phyloP scores from a whole-genome alignment of 805 yeast species.

The Tetrapisispora taiwanensis region DNA sequence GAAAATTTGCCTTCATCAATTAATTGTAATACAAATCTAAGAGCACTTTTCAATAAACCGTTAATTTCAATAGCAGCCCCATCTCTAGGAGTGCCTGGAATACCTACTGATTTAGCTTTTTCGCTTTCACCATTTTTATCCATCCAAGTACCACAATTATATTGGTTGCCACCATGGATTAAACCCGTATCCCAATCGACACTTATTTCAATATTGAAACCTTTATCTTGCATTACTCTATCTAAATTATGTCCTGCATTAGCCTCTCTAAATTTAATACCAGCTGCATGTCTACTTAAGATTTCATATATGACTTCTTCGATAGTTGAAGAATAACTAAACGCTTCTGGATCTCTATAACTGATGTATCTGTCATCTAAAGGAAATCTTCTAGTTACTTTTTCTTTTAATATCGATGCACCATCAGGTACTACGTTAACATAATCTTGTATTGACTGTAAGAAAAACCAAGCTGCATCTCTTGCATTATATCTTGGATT shows the following conservation, averaged over 20 bases:
- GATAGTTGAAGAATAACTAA: constrained; percentile 56
- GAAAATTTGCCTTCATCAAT: constrained; percentile 45
- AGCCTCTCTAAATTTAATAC: constrained; percentile 83
- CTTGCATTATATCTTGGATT: constrained; percentile 93
- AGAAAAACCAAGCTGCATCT: constrained; percentile 94
- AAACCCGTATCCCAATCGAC: constrained; percentile 90
- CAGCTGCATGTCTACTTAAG: constrained; percentile 77
- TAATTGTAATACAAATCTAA: constrained; percentile 67
- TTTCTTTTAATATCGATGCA: constrained; percentile 50
- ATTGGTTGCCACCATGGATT: constrained; percentile 82
- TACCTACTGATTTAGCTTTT: constrained; percentile 74
- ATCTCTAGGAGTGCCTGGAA: constrained; percentile 95
- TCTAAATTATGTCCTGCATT: constrained; percentile 87
- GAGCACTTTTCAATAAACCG: constrained; percentile 74
- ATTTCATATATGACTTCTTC: constrained; percentile 77
- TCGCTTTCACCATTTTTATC: constrained; percentile 97
- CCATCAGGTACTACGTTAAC: constrained; percentile 61
- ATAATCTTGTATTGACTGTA: constrained; percentile 84
- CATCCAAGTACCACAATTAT: constrained; percentile 98
- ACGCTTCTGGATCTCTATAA: constrained; percentile 64
- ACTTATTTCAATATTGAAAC: constrained; percentile 70
- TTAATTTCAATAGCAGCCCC: constrained; percentile 93
- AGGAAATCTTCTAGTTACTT: constrained; percentile 78
- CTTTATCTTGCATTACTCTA: constrained; percentile 85
- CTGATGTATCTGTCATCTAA: constrained; percentile 71